These are phyloP conservation scores for Triticum dicoccoides DNA, from an alignment of 176 grass and related monocot genomes.

Conservation along the genomic window DNA sequence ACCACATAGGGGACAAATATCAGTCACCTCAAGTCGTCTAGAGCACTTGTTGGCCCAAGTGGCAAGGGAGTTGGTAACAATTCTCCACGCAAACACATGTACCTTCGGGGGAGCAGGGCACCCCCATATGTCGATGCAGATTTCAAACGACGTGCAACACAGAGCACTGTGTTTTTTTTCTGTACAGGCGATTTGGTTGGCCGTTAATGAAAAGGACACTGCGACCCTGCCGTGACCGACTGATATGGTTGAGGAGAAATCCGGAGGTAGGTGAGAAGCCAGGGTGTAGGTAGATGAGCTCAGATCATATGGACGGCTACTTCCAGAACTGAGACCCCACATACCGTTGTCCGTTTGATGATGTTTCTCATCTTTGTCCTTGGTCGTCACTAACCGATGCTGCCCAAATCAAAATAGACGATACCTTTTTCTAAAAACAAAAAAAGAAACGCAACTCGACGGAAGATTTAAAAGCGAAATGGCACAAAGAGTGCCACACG, in stretches of 20 bases:
- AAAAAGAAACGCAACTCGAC: background rate
- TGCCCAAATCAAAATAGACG: no score
- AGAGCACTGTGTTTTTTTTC: background rate
- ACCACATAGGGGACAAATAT: no score
- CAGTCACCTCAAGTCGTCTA: no score
- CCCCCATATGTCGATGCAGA: background rate
- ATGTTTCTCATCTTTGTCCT: no score
- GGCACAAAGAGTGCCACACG: no score
- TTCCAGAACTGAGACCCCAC: background rate
- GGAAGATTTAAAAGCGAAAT: background rate
- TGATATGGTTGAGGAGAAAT: background rate
- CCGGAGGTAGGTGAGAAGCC: background rate
- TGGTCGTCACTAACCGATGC: no score
- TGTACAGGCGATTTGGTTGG: background rate
- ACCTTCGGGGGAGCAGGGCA: no score
- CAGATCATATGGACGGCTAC: background rate
- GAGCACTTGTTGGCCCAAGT: no score
- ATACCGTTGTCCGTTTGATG: no score
- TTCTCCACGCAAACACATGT: no score
- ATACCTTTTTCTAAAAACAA: background rate
- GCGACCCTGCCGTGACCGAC: background rate
- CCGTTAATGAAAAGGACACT: background rate
- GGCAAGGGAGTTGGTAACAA: no score
- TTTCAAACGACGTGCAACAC: background rate
- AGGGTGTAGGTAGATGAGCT: conserved; percentile 9